phyloP scores from a whole-genome alignment of 768 basidiomycete genomes.

The Pisolithus microcarpus region DNA sequence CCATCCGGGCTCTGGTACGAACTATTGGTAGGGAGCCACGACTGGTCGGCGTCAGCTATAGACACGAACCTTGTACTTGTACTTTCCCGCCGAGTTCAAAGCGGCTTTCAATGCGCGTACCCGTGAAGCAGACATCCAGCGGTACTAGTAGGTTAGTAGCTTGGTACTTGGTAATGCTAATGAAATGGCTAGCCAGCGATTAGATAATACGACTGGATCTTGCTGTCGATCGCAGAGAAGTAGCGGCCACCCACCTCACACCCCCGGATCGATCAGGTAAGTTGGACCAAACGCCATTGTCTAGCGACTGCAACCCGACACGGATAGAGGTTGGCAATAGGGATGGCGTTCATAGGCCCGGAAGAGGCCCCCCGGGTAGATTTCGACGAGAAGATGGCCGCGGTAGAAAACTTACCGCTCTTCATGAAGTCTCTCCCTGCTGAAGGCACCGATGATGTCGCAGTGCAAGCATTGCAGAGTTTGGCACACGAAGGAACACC shows the following conservation, averaged over 20 bases:
- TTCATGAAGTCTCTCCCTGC: constrained; percentile 88
- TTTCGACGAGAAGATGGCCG: constrained; percentile 32
- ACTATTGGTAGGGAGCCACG: not conserved
- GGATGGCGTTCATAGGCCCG: constrained; percentile 13
- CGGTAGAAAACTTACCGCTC: constrained; percentile 66
- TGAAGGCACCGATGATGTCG: constrained; percentile 53
- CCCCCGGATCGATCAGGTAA: no score
- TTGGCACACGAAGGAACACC: constrained; percentile 86
- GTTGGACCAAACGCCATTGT: no score
- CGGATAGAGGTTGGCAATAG: not conserved
- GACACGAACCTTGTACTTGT: constrained; percentile 51
- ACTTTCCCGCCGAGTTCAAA: constrained; percentile 53
- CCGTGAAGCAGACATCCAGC: constrained; percentile 23
- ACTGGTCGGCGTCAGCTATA: not conserved
- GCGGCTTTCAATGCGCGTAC: constrained; percentile 50
- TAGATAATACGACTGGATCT: no score
- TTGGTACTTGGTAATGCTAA: no score
- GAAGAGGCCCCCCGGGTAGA: constrained; percentile 18
- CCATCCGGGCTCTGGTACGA: constrained; percentile 51
- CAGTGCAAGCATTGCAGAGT: constrained; percentile 77
- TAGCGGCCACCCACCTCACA: no score
- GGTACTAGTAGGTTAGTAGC: no score
- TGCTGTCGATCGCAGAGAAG: no score
- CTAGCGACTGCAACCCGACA: no score
- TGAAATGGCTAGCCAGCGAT: no score